Conservation (phyloP, 495 filamentous ascomycete species). For the Viridothelium virens region DNA sequence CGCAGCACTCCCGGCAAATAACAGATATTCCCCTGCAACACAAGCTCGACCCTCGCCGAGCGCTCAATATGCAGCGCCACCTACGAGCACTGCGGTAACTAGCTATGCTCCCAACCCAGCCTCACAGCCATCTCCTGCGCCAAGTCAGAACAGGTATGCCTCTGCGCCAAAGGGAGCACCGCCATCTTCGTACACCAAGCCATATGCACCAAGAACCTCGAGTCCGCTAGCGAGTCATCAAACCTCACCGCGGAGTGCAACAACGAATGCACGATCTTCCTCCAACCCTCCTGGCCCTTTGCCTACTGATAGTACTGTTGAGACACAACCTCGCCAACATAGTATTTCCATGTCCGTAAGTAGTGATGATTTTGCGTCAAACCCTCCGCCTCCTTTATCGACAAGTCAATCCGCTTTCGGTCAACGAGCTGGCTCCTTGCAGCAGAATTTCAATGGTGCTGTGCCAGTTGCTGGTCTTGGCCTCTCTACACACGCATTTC, state of each 20-base stretch:
- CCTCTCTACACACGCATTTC: neutral
- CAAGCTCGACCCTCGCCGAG: constrained; percentile 27
- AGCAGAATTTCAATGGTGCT: neutral
- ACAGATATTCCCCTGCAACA: constrained; percentile 57
- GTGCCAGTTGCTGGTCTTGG: neutral
- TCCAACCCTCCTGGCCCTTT: neutral
- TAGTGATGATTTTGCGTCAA: neutral
- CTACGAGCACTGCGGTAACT: neutral
- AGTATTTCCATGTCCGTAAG: constrained; percentile 26
- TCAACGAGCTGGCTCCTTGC: neutral
- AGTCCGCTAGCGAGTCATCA: constrained; percentile 65
- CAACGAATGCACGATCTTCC: neutral
- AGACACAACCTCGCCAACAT: constrained; percentile 36
- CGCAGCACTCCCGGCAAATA: constrained; percentile 31
- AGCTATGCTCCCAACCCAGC: constrained; percentile 3
- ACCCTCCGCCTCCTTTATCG: neutral
- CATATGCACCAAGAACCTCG: constrained; percentile 76
- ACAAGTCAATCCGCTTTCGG: neutral
- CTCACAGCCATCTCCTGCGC: neutral
- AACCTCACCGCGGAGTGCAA: constrained; percentile 39
- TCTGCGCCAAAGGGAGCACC: constrained; percentile 38
- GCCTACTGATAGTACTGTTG: constrained; percentile 24
- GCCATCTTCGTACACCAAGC: constrained; percentile 40
- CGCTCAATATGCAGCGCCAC: neutral
- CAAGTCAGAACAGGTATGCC: constrained; percentile 17